These are phyloP conservation scores for Exophiala xenobiotica DNA, from an alignment of 2,329 filamentous ascomycete species.

Conservation along the genomic window DNA sequence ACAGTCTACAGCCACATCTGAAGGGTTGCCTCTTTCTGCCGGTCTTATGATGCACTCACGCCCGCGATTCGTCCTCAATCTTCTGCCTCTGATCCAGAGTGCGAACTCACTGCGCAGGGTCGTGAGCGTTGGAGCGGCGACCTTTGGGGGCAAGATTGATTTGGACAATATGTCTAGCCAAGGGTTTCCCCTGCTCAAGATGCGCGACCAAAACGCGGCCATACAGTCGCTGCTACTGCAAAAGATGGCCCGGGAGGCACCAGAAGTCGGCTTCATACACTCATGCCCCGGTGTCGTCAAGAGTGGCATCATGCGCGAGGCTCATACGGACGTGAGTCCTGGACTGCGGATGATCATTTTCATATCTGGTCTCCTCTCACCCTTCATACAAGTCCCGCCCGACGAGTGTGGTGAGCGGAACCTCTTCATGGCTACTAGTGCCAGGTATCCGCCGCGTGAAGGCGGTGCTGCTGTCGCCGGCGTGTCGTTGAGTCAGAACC, in stretches of 20 bases:
- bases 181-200: slow-evolving; percentile 34
- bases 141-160: slow-evolving; percentile 51
- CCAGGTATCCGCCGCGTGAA: slow-evolving; percentile 31
- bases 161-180: slow-evolving; percentile 41
- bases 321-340: slow-evolving; percentile 30
- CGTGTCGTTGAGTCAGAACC: slow-evolving; percentile 20
- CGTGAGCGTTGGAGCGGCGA: slow-evolving; percentile 55
- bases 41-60: slow-evolving; percentile 37
- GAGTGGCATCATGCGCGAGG: slow-evolving; percentile 43
- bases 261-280: slow-evolving; percentile 51
- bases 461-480: slow-evolving; percentile 15
- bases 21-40: slow-evolving; percentile 30
- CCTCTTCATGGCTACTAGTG: slow-evolving; percentile 42
- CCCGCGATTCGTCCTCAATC: slow-evolving; percentile 37
- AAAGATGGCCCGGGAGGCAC: slow-evolving; percentile 48
- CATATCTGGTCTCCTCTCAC: slow-evolving; percentile 36
- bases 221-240: slow-evolving; percentile 53
- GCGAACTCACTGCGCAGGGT: slow-evolving; percentile 52
- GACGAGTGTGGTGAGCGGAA: slow-evolving; percentile 48
- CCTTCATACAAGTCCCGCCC: slow-evolving; percentile 24
- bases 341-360: slow-evolving; percentile 27
- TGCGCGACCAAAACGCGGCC: slow-evolving; percentile 48
- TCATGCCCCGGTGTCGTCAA: slow-evolving; percentile 50
- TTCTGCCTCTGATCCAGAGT: slow-evolving; percentile 45
- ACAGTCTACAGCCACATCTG: slow-evolving; percentile 32